Conservation (phyloP, 306 rosid species). For the Styphnolobium japonicum region DNA sequence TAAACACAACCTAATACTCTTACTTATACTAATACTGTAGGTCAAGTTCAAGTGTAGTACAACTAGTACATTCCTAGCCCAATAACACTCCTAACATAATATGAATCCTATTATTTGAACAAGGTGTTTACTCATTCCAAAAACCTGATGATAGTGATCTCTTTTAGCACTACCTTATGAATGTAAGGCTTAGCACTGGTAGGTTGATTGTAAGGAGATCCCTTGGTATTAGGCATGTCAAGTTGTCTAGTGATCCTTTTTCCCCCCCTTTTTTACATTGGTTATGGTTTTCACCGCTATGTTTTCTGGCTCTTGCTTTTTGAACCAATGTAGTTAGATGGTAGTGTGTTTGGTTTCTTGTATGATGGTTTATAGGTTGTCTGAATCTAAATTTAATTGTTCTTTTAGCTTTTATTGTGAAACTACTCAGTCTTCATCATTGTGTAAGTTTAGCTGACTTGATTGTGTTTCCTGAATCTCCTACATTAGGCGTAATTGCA, state of each 20-base stretch:
- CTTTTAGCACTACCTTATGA: neutral
- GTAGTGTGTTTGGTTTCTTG: neutral
- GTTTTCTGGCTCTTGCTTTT: too few relatives aligned
- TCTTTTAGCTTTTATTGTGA: constrained; percentile 3
- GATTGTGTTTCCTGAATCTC: constrained; percentile 28
- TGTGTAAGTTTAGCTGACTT: constrained; percentile 15
- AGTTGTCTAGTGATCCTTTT: neutral
- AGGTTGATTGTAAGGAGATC: neutral
- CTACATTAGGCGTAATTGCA: constrained; percentile 82
- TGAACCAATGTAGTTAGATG: neutral
- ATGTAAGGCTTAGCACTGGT: neutral
- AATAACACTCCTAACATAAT: too few relatives aligned
- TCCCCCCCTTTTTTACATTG: too few relatives aligned
- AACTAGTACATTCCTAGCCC: too few relatives aligned
- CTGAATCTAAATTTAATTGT: neutral
- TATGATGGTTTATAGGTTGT: constrained; percentile 4
- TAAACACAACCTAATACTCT: too few relatives aligned
- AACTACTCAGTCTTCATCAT: neutral
- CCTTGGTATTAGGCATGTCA: neutral
- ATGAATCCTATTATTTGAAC: too few relatives aligned
- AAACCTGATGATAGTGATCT: neutral
- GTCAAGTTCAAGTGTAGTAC: too few relatives aligned
- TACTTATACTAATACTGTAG: too few relatives aligned
- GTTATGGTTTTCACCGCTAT: too few relatives aligned
- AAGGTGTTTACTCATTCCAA: neutral